Evolutionary conservation across 176 grass and related monocot species (phyloP).

Genomic region (sorghum (Sorghum bicolor)): Sorghum_bicolor_NCBIv3 NC_012873.2:66147501-66148000

Average conservation of each 20-base stretch:
- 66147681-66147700: slow-evolving; percentile 96
- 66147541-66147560: background rate
- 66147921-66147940: slow-evolving; percentile 68
- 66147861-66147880: slow-evolving; percentile 39
- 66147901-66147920: slow-evolving; percentile 55
- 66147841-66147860: slow-evolving; percentile 53
- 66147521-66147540: background rate
- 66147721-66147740: slow-evolving; percentile 96
- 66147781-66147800: slow-evolving; percentile 97
- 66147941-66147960: slow-evolving; percentile 73
- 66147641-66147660: slow-evolving; percentile 56
- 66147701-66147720: slow-evolving; percentile 44
- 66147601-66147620: slow-evolving; percentile 40
- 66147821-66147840: slow-evolving; percentile 51
- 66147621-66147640: slow-evolving; percentile 85
- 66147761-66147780: slow-evolving; percentile 69
- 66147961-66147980: slow-evolving; percentile 71
- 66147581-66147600: background rate
- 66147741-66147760: slow-evolving; percentile 76
- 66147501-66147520: slow-evolving; percentile 83
- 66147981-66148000: slow-evolving; percentile 36
- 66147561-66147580: background rate
- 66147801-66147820: slow-evolving; percentile 92
- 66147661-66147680: slow-evolving; percentile 81
- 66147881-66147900: slow-evolving; percentile 76